phyloP scores from a whole-genome alignment of 345 rosid species.

The Salix purpurea region DNA sequence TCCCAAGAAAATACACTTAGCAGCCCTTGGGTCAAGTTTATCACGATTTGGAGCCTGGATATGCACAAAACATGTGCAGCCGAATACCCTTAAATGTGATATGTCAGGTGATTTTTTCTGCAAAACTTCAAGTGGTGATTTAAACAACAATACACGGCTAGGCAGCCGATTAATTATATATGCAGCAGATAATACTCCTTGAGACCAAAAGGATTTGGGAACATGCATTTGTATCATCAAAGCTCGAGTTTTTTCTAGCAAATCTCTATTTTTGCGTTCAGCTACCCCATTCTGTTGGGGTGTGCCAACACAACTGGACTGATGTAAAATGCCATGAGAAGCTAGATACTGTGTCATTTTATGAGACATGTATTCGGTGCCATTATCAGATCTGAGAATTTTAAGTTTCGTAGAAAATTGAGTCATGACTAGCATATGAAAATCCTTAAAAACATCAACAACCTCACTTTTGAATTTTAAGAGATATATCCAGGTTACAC shows the following conservation, averaged over 20 bases:
- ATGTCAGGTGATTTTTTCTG: background rate
- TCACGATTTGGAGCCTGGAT: background rate
- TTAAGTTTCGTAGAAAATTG: too few relatives aligned
- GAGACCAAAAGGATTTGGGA: background rate
- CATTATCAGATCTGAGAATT: too few relatives aligned
- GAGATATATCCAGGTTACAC: too few relatives aligned
- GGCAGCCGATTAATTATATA: background rate
- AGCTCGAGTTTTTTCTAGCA: background rate
- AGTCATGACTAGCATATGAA: too few relatives aligned
- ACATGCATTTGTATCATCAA: background rate
- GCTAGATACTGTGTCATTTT: too few relatives aligned
- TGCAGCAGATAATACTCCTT: background rate
- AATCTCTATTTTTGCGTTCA: background rate
- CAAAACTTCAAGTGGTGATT: background rate
- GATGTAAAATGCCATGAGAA: too few relatives aligned
- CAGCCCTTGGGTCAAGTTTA: background rate
- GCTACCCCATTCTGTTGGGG: background rate
- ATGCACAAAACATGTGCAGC: background rate
- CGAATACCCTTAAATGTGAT: background rate
- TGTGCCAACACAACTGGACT: background rate
- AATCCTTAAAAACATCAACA: too few relatives aligned
- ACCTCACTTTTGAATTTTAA: too few relatives aligned
- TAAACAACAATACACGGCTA: background rate
- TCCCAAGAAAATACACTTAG: background rate
- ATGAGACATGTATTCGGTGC: too few relatives aligned